Percentiles rank a stretch among this genome's conserved stretches.
phyloP scores from a whole-genome alignment of 2,329 filamentous ascomycete genomes.

The Daldinia eschscholtzii region DNA sequence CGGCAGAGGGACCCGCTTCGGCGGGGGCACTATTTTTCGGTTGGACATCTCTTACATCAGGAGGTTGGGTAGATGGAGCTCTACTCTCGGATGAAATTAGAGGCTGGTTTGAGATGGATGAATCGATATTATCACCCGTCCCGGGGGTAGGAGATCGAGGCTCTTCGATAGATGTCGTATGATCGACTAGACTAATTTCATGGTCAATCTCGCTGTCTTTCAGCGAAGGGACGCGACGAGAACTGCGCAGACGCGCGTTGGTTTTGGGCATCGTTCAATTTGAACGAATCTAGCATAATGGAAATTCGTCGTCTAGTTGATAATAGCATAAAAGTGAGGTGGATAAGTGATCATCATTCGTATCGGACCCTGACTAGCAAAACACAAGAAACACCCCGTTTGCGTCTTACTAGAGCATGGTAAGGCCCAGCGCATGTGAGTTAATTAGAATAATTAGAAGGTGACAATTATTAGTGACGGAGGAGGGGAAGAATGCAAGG shows the following conservation, averaged over 20 bases:
- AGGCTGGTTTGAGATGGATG: conserved; percentile 41
- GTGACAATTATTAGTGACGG: background rate
- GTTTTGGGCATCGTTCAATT: conserved; percentile 56
- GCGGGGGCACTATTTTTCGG: conserved; percentile 20
- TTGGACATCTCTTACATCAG: conserved; percentile 28
- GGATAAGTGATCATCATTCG: conserved; percentile 18
- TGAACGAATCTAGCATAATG: conserved; percentile 46
- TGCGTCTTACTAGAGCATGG: conserved; percentile 1
- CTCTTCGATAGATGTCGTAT: conserved; percentile 49
- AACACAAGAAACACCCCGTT: conserved; percentile 4
- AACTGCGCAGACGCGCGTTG: conserved; percentile 58
- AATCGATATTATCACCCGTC: conserved; percentile 35
- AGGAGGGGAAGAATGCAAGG: conserved; percentile 10
- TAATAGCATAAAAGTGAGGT: conserved; percentile 16
- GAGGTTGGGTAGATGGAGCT: conserved; percentile 39
- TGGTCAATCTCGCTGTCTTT: conserved; percentile 76
- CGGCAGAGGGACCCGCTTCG: conserved; percentile 39
- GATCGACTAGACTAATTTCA: conserved; percentile 77
- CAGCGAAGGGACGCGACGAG: conserved; percentile 67
- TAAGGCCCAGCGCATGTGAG: background rate
- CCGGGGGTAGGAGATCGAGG: conserved; percentile 35
- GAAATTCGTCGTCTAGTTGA: conserved; percentile 21
- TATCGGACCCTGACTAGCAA: conserved; percentile 21
- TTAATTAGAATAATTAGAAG: background rate
- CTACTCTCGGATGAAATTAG: conserved; percentile 45